A percentile compares a stretch with the other conserved stretches of the same genome.
phyloP scores from a whole-genome alignment of 768 basidiomycete genomes.

The Leccinum disarticulatum region DNA sequence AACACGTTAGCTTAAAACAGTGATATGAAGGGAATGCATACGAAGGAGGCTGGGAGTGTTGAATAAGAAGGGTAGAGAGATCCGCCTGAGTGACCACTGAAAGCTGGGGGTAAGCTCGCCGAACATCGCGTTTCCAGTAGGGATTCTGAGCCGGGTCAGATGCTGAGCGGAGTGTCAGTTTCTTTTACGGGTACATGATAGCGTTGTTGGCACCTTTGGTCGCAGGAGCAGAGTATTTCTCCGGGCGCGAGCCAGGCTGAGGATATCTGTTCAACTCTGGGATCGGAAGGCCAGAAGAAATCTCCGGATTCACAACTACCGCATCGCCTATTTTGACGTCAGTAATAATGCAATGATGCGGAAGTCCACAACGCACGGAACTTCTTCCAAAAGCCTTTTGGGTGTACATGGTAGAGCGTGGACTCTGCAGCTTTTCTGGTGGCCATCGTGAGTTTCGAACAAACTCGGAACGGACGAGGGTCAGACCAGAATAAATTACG shows the following conservation, averaged over 20 bases:
- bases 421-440: slow-evolving; percentile 82
- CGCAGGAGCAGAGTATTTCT: slow-evolving; percentile 83
- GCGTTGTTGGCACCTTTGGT: slow-evolving; percentile 62
- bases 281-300: slow-evolving; percentile 86
- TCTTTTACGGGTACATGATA: neutral
- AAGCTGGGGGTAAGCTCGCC: slow-evolving; percentile 88
- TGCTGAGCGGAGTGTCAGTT: slow-evolving; percentile 43
- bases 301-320: slow-evolving; percentile 83
- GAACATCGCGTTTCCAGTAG: slow-evolving; percentile 96
- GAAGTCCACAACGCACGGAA: slow-evolving; percentile 60
- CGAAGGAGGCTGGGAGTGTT: slow-evolving; percentile 68
- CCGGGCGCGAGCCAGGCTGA: slow-evolving; percentile 84
- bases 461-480: slow-evolving; percentile 5
- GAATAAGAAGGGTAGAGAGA: slow-evolving; percentile 75
- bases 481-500: slow-evolving; percentile 7
- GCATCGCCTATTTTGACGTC: slow-evolving; percentile 62
- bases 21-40: slow-evolving; percentile 40
- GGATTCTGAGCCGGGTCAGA: slow-evolving; percentile 87
- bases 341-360: slow-evolving; percentile 1
- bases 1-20: slow-evolving; percentile 10
- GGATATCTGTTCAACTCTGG: slow-evolving; percentile 74
- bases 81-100: slow-evolving; percentile 86
- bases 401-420: slow-evolving; percentile 85
- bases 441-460: slow-evolving; percentile 49
- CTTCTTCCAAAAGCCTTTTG: slow-evolving; percentile 96